Percentiles rank a stretch among this genome's conserved stretches.
Evolutionary conservation across 768 basidiomycete genomes (phyloP).

Genomic region (button mushroom (Agaricus bisporus)): DNA sequence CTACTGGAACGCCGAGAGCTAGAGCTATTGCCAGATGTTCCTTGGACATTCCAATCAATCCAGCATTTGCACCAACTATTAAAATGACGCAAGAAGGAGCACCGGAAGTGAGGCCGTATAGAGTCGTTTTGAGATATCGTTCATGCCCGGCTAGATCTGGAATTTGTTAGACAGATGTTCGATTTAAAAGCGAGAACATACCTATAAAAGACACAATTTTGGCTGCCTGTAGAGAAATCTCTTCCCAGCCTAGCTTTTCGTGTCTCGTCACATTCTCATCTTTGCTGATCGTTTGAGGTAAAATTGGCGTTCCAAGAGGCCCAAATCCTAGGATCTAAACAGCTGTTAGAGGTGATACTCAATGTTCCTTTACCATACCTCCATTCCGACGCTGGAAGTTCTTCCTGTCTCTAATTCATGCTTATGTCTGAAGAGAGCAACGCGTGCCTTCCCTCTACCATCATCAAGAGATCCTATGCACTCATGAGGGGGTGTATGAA

Average conservation of each 20-base stretch:
- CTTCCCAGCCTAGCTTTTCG: constrained; percentile 94
- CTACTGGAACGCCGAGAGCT: constrained; percentile 88
- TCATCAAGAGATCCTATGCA: constrained; percentile 67
- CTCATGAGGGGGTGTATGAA: neutral
- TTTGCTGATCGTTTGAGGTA: constrained; percentile 56
- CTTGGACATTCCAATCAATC: constrained; percentile 87
- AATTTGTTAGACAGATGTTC: neutral
- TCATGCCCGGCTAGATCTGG: constrained; percentile 95
- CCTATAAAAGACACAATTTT: constrained; percentile 95
- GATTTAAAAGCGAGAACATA: constrained; percentile 19
- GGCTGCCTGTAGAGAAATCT: constrained; percentile 81
- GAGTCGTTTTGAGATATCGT: constrained; percentile 84
- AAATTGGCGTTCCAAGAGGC: constrained; percentile 67
- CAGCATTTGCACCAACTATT: constrained; percentile 94
- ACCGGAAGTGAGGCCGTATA: constrained; percentile 92
- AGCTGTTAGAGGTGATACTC: neutral
- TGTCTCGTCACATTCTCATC: constrained; percentile 64
- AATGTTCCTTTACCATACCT: constrained; percentile 49
- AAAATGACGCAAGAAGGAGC: constrained; percentile 89
- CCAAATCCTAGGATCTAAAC: constrained; percentile 83
- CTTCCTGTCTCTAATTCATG: constrained; percentile 96
- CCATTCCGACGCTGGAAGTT: constrained; percentile 95
- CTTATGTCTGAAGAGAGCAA: constrained; percentile 91
- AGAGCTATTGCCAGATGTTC: constrained; percentile 95
- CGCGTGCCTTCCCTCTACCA: constrained; percentile 75